phyloP scores from a whole-genome alignment of 805 yeast species.

The Candida saitoana region DNA sequence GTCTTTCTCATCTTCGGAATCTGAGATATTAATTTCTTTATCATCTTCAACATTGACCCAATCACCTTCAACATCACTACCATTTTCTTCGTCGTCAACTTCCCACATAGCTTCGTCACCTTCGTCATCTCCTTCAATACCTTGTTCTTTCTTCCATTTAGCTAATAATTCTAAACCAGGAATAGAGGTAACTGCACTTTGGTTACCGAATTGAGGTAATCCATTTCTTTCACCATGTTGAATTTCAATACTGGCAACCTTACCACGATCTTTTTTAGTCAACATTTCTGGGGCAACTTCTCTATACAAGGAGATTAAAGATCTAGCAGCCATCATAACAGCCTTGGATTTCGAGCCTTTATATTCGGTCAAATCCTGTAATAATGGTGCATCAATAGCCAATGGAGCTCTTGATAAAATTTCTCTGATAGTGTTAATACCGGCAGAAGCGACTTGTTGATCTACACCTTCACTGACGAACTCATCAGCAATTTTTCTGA shows the following conservation, averaged over 20 bases:
- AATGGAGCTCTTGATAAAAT: slow-evolving; percentile 89
- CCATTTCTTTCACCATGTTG: slow-evolving; percentile 54
- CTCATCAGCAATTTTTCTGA: slow-evolving; percentile 93
- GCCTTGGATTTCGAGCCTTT: slow-evolving; percentile 92
- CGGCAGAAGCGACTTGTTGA: slow-evolving; percentile 96
- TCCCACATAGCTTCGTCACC: slow-evolving; percentile 49
- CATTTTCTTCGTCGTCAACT: slow-evolving; percentile 51
- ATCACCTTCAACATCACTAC: slow-evolving; percentile 72
- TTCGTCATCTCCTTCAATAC: slow-evolving; percentile 50
- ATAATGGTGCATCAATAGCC: slow-evolving; percentile 81
- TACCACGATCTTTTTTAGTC: slow-evolving; percentile 86
- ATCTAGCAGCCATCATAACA: slow-evolving; percentile 91
- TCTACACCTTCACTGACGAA: slow-evolving; percentile 98
- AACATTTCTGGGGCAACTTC: slow-evolving; percentile 97
- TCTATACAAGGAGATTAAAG: slow-evolving; percentile 79
- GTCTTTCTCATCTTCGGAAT: slow-evolving; percentile 47
- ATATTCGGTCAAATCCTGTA: slow-evolving; percentile 87
- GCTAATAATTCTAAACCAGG: slow-evolving; percentile 90
- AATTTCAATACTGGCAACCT: slow-evolving; percentile 78
- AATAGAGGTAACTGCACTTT: slow-evolving; percentile 62
- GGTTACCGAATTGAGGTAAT: slow-evolving; percentile 69
- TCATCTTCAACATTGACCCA: slow-evolving; percentile 89
- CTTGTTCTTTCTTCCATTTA: slow-evolving; percentile 72
- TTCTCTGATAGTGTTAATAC: slow-evolving; percentile 92
- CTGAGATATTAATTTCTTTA: slow-evolving; percentile 59